Evolutionary conservation across 345 rosid species (phyloP), one percentile per base, ranked within the genome.

Genomic region (Acer campestre): DNA sequence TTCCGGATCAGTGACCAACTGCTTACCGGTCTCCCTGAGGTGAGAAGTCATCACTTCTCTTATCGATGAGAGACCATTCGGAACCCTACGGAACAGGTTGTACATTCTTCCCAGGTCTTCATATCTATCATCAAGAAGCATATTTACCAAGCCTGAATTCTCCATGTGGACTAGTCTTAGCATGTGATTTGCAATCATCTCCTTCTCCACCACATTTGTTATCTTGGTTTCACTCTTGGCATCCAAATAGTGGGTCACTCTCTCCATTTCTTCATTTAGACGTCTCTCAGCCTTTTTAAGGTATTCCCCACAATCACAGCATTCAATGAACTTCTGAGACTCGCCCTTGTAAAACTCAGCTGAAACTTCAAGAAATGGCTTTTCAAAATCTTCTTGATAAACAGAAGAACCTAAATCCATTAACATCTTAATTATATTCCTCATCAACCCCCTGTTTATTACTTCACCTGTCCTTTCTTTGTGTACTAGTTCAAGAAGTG

Each of bases 141-240:
- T 92, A 83, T 94, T 87, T 68, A 96, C 98, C 82, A 94, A 79
- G 51, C 99, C 99, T 3, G 99, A 96, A 77, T 90, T 90, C 89
- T 96, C 99, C 99, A 96, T 94, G 83, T 96, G 99, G 69, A 96
- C 98, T 63, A 96, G 86, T 67, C 98, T 90, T 84, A 78, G 86
- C 99, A 96, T 93, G 95, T 96, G 99, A 84, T 88, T 96, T 66
- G 94, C 97, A 76, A 96, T 94, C 99, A 94, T 96, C 90, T 94
- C 98, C 85, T 86, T 94, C 88, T 96, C 99, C 83, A 96, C 99
- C 80, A 92, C 99, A 79, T 85, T 87, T 65, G 95, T 94, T 82
- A 96, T 96, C 92, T 90, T 96, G 68, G 78, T 86, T 81, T 96
- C 99, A 69, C 98, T 96, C 89, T 85, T 91, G 72, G 82, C 78